Conservation (phyloP, 139 green algal genomes). For the Pseudopediastrum boryanum region DNA sequence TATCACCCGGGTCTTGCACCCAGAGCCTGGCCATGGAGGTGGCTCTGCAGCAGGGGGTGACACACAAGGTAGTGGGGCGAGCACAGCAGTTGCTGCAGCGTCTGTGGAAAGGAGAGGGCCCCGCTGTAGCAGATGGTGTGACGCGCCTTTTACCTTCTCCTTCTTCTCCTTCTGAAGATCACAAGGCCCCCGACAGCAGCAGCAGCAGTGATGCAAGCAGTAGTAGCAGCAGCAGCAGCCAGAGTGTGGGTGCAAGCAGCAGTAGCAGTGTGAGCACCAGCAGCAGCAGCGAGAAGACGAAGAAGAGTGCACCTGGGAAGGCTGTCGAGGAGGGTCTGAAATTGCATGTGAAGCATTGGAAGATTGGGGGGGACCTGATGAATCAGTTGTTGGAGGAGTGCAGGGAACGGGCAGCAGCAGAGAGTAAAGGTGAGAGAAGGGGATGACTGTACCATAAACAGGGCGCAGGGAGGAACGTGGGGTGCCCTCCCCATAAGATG, state of each 20-base stretch:
- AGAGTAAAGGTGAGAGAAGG: too few species aligned
- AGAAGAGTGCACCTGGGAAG: too few species aligned
- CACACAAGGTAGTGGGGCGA: neutral
- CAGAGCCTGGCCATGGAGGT: conserved; percentile 21
- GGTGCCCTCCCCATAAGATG: too few species aligned
- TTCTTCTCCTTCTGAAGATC: neutral
- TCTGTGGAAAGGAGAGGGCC: neutral
- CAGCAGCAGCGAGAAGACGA: neutral
- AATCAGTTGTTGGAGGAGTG: too few species aligned
- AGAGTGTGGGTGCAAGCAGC: neutral
- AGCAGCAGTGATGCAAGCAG: conserved; percentile 3
- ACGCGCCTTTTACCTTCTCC: neutral
- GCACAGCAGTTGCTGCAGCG: neutral
- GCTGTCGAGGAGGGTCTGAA: too few species aligned
- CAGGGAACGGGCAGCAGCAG: too few species aligned
- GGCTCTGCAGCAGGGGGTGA: neutral
- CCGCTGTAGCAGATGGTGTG: too few species aligned
- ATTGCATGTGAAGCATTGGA: too few species aligned
- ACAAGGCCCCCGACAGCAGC: neutral
- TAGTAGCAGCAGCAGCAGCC: conserved; percentile 5
- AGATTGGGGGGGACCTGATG: too few species aligned
- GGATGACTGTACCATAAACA: too few species aligned
- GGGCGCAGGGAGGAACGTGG: too few species aligned
- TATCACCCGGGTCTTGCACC: neutral
- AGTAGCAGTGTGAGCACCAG: neutral